Conservation (phyloP, 2,329 filamentous ascomycete genomes). For the Microdochium nivale region DNA sequence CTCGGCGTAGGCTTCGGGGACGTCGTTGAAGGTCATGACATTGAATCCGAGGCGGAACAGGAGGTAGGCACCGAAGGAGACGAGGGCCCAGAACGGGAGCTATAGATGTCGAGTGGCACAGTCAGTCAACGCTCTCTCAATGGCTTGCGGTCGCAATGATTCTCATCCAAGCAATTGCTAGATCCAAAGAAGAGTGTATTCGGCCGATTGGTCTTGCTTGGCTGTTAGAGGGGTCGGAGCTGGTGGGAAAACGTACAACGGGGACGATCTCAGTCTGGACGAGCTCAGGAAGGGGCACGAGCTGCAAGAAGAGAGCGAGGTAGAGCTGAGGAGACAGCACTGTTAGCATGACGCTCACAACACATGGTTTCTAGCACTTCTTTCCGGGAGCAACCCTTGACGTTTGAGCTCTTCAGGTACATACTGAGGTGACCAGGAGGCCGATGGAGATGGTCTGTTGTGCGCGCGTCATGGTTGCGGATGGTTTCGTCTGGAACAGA, state of each 20-base stretch:
- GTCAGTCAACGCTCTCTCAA: neutral
- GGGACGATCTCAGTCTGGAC: conserved; percentile 83
- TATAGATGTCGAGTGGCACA: conserved; percentile 24
- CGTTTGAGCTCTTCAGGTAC: conserved; percentile 16
- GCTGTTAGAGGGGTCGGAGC: neutral
- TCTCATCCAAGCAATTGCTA: too few relatives aligned
- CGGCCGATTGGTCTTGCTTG: conserved; percentile 1
- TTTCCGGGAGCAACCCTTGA: neutral
- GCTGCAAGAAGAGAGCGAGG: conserved; percentile 73
- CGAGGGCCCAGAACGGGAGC: conserved; percentile 89
- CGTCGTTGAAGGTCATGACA: conserved; percentile 94
- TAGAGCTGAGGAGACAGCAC: conserved; percentile 59
- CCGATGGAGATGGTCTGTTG: conserved; percentile 85
- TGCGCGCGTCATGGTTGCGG: conserved; percentile 76
- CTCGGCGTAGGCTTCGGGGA: conserved; percentile 82
- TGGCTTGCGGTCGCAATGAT: conserved; percentile 2
- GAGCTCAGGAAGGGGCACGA: conserved; percentile 69
- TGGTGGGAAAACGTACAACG: conserved; percentile 54
- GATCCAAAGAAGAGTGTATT: too few relatives aligned
- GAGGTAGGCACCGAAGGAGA: conserved; percentile 85
- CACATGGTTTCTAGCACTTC: neutral
- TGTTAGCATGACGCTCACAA: conserved; percentile 8
- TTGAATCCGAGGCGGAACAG: conserved; percentile 88
- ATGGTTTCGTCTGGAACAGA: neutral
- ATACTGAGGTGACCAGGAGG: conserved; percentile 81